Evolutionary conservation across 495 filamentous ascomycete genomes (phyloP), one percentile per base, ranked within the genome.

Genomic region (Lasiosphaeria ovina): DNA sequence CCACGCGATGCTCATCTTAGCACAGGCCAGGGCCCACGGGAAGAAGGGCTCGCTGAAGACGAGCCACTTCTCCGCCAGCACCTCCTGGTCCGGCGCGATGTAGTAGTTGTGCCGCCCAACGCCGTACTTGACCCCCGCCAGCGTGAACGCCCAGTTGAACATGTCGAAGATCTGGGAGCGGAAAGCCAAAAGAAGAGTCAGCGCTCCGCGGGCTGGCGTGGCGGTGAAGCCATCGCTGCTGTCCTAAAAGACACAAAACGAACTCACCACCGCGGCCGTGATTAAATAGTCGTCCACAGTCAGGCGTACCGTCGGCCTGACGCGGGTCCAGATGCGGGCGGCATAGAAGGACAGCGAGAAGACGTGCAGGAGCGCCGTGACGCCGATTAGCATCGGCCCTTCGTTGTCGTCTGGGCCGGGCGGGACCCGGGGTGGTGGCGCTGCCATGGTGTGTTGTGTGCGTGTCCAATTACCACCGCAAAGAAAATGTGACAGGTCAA

Each of bases 1-100:
- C 34, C 62, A 61, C 8, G 68, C 67, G 32, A 76, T 71, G 66
- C 66, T 66, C 38, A 69, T 63, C 60, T 74, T 76, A 62, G 69
- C 61, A 47, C 69, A 72, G 49, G 64, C 65, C 45, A 74, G 63
- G 6, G 56, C 65, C 53, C 62, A 57, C 4, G 60, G 47, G 62
- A 62, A 74, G 32, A 54, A 16, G 11, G 66, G 57, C 45, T 65
- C 45, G 35, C 42, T 59, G 44, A 71, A 14, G 62, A 67, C 69
- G 11, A 69, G 63, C 3, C 61, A 60, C 53, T 70, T 70, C 17
- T 66, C 58, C 5, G 69, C 71, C 0, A 51, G 34, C 9, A 62
- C 55, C 50, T 52, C 54, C 5, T 62, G 48, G 2, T 48, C 34
- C 2, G 54, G 32, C 8, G 50, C 11, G 31, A 73, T 47, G 59